A percentile compares a stretch with the other conserved stretches of the same genome.
Conservation (phyloP, 352 stramenopile species). For the Thalassiosira livingstoniorum region DNA sequence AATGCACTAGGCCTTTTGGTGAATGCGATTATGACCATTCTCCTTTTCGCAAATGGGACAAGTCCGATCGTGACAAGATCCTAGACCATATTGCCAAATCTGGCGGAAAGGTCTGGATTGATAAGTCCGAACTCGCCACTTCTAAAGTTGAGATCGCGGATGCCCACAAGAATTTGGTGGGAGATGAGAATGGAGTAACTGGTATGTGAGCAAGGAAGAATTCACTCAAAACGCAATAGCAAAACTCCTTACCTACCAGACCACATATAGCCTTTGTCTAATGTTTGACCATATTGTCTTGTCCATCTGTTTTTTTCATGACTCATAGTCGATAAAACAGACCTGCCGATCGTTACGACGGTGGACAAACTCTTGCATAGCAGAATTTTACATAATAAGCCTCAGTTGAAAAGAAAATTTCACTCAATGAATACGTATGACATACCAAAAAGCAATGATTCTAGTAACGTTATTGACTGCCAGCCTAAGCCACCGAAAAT, state of each 20-base stretch:
- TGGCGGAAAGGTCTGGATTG: neutral
- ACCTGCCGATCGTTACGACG: neutral
- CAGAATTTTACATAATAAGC: neutral
- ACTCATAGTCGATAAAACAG: neutral
- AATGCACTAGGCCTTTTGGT: neutral
- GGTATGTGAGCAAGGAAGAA: neutral
- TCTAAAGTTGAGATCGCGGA: neutral
- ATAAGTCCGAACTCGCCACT: neutral
- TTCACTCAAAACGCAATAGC: neutral
- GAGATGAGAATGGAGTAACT: neutral
- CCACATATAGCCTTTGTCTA: too few relatives aligned
- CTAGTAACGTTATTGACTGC: neutral
- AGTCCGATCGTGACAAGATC: neutral
- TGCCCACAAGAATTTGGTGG: neutral
- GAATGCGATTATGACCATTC: neutral
- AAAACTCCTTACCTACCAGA: neutral
- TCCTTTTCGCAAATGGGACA: neutral
- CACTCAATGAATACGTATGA: neutral
- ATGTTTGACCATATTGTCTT: too few relatives aligned
- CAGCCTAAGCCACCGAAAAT: neutral
- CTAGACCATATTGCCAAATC: neutral
- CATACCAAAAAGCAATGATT: neutral
- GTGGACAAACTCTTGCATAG: neutral
- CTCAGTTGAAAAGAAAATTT: too few relatives aligned
- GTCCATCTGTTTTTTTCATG: neutral